Base-by-base conservation (phyloP, 805 yeast species). In the Starmerella geochares region DNA sequence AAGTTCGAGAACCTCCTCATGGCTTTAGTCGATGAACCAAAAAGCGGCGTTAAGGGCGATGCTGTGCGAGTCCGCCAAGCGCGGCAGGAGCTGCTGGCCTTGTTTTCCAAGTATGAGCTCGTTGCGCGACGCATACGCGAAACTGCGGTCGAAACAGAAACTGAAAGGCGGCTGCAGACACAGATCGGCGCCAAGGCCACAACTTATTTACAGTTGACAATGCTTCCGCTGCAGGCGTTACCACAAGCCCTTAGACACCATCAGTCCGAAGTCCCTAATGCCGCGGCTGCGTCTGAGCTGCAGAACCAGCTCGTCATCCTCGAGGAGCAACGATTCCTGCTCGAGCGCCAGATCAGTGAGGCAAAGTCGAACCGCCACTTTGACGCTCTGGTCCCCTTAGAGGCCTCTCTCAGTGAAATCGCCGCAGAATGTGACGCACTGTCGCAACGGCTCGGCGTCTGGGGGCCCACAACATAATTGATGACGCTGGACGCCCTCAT, bases 311-410 rank as follows among this genome's bases (percentile, higher is more conserved):
- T 88, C 51, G 83, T 88, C 82, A 96, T 90, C 10, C 66, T 86
- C 60, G 81, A 81, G 53, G 97, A 88, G 62, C 97, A 88, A 60
- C 72, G 73, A 57, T 88, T 76, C 57, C 65, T 90, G 53, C 79
- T 90, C 2, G 76, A 78, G 51, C 72, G 77, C 14, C 76, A 81
- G 75, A 74, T 84, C 24, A 70, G 72, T 2, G 77, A 73, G 13
- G 77, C 81, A 32, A 83, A 80, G 52, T 73, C 72, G 55, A 78
- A 75, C 46, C 67, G 96, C 39, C 77, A 78, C 55, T 85, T 86
- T 60, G 96, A 87, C 50, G 95, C 85, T 61, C 65, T 86, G 38
- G 69, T 67, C 10, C 72, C 83, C 0, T 67, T 90, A 50, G 75
- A 74, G 31, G 70, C 64, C 19, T 84, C 83, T 49, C 60, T 79